Evolutionary conservation across 1,139 yeast genomes (phyloP).

Genomic region (Lodderomyces theae): DNA sequence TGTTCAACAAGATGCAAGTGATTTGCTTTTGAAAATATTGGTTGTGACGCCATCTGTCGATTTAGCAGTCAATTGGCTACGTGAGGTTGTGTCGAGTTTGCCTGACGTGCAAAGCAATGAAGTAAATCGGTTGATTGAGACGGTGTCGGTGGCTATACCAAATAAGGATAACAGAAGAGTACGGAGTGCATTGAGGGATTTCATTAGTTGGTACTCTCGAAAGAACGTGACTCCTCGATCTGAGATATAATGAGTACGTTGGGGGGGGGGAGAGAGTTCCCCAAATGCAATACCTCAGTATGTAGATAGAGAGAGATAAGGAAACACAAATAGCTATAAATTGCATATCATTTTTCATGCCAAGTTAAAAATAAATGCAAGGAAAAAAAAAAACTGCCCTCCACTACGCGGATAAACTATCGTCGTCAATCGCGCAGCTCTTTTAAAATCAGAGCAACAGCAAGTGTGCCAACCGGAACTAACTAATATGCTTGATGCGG

Average conservation of each 20-base stretch:
- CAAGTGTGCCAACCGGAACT: no score
- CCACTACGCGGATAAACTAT: neutral
- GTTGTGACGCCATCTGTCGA: constrained; percentile 46
- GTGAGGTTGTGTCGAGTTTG: constrained; percentile 50
- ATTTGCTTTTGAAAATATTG: constrained; percentile 65
- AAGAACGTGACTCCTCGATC: constrained; percentile 63
- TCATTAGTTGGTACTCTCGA: constrained; percentile 78
- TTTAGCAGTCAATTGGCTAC: constrained; percentile 58
- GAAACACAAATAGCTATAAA: no score
- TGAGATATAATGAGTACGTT: no score
- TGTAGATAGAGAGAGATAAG: neutral
- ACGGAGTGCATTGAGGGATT: constrained; percentile 67
- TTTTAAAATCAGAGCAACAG: neutral
- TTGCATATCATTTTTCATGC: no score
- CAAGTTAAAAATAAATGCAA: no score
- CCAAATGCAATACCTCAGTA: neutral
- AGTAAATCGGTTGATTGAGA: constrained; percentile 53
- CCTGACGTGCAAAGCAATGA: constrained; percentile 71
- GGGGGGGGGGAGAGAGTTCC: no score
- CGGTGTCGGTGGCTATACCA: constrained; percentile 58
- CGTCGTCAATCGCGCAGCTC: no score
- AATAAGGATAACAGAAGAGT: constrained; percentile 74
- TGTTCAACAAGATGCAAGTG: constrained; percentile 71
- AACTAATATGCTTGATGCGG: neutral
- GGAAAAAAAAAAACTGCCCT: neutral